phyloP scores from a whole-genome alignment of 164 flowering plant species.

The Amborella trichopoda region DNA sequence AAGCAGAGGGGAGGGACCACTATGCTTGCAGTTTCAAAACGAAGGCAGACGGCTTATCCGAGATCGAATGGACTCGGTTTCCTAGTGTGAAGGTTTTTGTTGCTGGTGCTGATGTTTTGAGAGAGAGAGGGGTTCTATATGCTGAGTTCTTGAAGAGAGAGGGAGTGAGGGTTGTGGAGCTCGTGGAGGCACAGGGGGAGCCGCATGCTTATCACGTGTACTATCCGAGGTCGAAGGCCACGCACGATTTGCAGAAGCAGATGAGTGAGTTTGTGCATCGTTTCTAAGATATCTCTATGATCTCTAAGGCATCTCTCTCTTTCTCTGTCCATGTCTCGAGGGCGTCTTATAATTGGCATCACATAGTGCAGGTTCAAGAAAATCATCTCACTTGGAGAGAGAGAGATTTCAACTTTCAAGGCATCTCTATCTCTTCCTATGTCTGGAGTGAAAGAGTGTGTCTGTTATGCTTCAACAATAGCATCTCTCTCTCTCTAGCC shows the following conservation, averaged over 20 bases:
- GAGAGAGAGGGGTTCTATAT: constrained; percentile 56
- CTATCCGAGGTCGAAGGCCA: constrained; percentile 44
- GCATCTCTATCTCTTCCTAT: no score
- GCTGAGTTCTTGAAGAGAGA: constrained; percentile 40
- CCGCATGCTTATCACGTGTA: constrained; percentile 48
- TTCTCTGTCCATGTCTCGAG: no score
- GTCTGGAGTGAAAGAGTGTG: no score
- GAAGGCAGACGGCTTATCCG: constrained; percentile 7
- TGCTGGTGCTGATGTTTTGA: constrained; percentile 65
- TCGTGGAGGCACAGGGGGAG: constrained; percentile 42
- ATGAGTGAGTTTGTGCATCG: constrained; percentile 42
- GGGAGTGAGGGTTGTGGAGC: constrained; percentile 34
- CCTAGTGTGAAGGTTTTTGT: constrained; percentile 48
- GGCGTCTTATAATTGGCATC: no score
- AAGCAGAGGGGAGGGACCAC: constrained; percentile 39
- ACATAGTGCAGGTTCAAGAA: no score
- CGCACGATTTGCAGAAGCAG: constrained; percentile 34
- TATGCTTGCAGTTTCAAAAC: constrained; percentile 54
- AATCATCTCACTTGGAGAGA: no score
- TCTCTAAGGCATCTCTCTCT: no score
- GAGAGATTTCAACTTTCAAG: no score
- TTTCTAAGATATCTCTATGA: no score
- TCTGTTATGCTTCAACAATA: no score
- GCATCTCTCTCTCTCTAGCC: no score
- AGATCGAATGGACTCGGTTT: constrained; percentile 29